Conservation (phyloP, 2,329 filamentous ascomycete genomes). For the Didymella pinodella region DNA sequence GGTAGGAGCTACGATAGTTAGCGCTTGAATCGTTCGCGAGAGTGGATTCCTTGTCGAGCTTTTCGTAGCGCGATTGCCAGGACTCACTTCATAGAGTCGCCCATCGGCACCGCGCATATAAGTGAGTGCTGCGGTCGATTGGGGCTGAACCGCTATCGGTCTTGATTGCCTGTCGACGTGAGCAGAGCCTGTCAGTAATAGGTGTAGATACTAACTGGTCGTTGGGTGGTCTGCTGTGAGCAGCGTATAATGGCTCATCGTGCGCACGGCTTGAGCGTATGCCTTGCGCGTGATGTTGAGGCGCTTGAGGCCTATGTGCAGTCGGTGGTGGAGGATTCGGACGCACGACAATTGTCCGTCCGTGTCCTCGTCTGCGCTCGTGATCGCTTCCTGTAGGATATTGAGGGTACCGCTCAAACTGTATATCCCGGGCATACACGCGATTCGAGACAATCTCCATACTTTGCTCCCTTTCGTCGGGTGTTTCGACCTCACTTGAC, state of each 20-base stretch:
- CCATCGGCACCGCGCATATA: constrained; percentile 40
- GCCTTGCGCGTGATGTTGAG: constrained; percentile 19
- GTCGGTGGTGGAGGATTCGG: constrained; percentile 24
- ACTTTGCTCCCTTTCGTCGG: constrained; percentile 40
- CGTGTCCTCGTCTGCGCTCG: constrained; percentile 28
- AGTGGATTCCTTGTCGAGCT: constrained; percentile 23
- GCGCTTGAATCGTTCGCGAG: constrained; percentile 13
- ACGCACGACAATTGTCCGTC: constrained; percentile 37
- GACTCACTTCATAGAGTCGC: constrained; percentile 48
- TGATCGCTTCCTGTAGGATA: constrained; percentile 24
- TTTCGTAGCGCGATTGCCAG: constrained; percentile 20
- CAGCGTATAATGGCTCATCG: constrained; percentile 17
- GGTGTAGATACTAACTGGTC: constrained; percentile 30
- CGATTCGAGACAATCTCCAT: constrained; percentile 46
- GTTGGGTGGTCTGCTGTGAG: constrained; percentile 19
- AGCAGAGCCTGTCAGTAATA: constrained; percentile 16
- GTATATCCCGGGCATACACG: constrained; percentile 44
- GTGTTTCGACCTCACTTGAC: constrained; percentile 45
- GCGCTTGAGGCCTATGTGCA: constrained; percentile 13
- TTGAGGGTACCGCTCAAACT: constrained; percentile 32
- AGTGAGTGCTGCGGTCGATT: constrained; percentile 24
- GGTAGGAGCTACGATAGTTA: constrained; percentile 44
- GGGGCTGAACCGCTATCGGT: constrained; percentile 20
- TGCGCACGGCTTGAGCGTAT: constrained; percentile 19
- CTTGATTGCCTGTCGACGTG: constrained; percentile 29